Conservation (phyloP, 2,329 filamentous ascomycete species). For the Pestalotiopsis sp. region DNA sequence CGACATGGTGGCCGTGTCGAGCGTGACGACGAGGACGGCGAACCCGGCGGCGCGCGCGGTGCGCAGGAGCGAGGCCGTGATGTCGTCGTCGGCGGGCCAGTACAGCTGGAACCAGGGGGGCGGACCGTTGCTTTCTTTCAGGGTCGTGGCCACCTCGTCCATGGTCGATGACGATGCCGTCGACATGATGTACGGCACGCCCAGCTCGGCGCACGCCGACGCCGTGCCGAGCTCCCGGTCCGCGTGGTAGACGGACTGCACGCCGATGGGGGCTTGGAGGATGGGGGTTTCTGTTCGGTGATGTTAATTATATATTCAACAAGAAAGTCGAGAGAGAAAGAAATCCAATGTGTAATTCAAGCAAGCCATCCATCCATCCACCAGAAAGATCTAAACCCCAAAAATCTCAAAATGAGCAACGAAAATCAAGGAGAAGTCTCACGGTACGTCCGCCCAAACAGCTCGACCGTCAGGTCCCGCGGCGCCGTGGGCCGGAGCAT, state of each 20-base stretch:
- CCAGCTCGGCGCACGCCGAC: slow-evolving; percentile 59
- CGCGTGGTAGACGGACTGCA: slow-evolving; percentile 68
- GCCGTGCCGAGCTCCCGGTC: slow-evolving; percentile 68
- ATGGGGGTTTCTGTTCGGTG: slow-evolving; percentile 47
- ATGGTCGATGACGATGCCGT: slow-evolving; percentile 67
- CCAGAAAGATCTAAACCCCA: too few relatives aligned
- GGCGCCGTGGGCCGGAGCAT: slow-evolving; percentile 48
- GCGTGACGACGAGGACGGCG: slow-evolving; percentile 69
- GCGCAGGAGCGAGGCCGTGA: slow-evolving; percentile 65
- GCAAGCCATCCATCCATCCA: too few relatives aligned
- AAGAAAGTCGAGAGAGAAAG: too few relatives aligned
- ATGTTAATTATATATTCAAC: neutral
- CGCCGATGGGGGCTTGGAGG: slow-evolving; percentile 69
- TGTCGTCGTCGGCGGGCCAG: slow-evolving; percentile 68
- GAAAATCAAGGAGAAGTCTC: neutral
- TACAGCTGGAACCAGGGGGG: slow-evolving; percentile 76
- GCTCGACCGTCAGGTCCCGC: slow-evolving; percentile 46
- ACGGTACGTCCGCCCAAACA: slow-evolving; percentile 56
- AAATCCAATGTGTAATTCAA: too few relatives aligned
- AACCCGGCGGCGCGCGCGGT: slow-evolving; percentile 66
- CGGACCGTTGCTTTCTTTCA: slow-evolving; percentile 45
- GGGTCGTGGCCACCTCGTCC: slow-evolving; percentile 66
- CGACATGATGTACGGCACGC: slow-evolving; percentile 68
- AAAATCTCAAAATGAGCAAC: too few relatives aligned
- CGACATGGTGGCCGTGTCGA: slow-evolving; percentile 70